Evolutionary conservation across 345 rosid species (phyloP).

Genomic region (Acer negundo): DNA sequence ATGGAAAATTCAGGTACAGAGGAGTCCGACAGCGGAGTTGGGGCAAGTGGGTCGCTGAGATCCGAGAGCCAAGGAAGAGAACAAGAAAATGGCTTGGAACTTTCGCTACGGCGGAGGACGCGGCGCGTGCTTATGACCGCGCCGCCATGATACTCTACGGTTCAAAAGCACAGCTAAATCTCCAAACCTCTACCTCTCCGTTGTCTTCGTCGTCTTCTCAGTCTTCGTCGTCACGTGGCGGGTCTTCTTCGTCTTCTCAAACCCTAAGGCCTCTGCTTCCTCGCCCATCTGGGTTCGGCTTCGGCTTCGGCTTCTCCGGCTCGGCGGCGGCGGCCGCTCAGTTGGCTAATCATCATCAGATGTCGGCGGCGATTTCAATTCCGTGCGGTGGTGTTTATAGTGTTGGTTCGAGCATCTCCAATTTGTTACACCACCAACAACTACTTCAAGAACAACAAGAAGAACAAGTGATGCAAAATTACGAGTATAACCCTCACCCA

Average conservation of each 20-base stretch:
- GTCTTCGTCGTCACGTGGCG: conserved; percentile 38
- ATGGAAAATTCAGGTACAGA: conserved; percentile 49
- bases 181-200: conserved; percentile 42
- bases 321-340: conserved; percentile 21
- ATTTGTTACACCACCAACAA: conserved; percentile 32
- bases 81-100: conserved; percentile 89
- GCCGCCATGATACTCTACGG: conserved; percentile 79
- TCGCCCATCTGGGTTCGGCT: conserved; percentile 59
- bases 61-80: conserved; percentile 73
- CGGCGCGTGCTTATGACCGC: conserved; percentile 88
- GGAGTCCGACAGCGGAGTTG: conserved; percentile 67
- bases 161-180: conserved; percentile 73
- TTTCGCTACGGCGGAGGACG: conserved; percentile 82
- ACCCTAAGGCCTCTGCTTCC: conserved; percentile 92
- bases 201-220: conserved; percentile 29
- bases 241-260: conserved; percentile 54
- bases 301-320: conserved; percentile 27
- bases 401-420: conserved; percentile 35
- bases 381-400: conserved; percentile 21
- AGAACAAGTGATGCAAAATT: conserved; percentile 15
- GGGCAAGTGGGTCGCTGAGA: conserved; percentile 76
- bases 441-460: not conserved
- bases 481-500: conserved; percentile 2
- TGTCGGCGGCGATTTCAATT: conserved; percentile 19
- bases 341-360: conserved; percentile 12